Percentiles rank a stretch among this genome's conserved stretches.
phyloP scores from a whole-genome alignment of 805 yeast species.

The Torulaspora gathmanii region DNA sequence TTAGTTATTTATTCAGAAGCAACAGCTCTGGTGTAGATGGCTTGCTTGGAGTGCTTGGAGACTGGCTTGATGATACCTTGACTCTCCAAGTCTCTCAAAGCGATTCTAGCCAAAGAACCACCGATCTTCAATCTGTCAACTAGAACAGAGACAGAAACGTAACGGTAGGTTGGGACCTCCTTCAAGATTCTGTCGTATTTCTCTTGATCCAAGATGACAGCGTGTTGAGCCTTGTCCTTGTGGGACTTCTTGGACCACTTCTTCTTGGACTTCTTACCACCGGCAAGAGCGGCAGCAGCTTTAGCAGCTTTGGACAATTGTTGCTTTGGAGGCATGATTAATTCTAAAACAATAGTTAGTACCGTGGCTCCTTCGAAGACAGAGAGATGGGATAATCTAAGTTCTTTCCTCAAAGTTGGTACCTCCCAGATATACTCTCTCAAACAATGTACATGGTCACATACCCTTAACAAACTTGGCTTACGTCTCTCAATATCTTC shows the following conservation, averaged over 20 bases:
- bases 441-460: not conserved
- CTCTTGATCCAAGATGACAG: slow-evolving; percentile 94
- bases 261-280: slow-evolving; percentile 99
- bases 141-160: slow-evolving; percentile 93
- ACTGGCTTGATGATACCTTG: slow-evolving; percentile 94
- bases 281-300: slow-evolving; percentile 99
- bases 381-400: not conserved
- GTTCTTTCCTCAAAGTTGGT: not conserved
- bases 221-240: slow-evolving; percentile 99
- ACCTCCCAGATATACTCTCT: not conserved
- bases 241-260: slow-evolving; percentile 99
- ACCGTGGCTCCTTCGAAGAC: not conserved
- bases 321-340: slow-evolving; percentile 95
- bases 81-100: slow-evolving; percentile 89
- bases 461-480: slow-evolving; percentile 16
- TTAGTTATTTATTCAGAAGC: slow-evolving; percentile 48
- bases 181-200: slow-evolving; percentile 98
- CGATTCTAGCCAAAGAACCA: slow-evolving; percentile 98
- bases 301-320: slow-evolving; percentile 99
- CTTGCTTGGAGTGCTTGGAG: slow-evolving; percentile 93
- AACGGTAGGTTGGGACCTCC: slow-evolving; percentile 99
- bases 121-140: slow-evolving; percentile 99
- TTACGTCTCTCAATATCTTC: slow-evolving; percentile 2
- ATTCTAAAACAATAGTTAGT: slow-evolving; percentile 9
- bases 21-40: slow-evolving; percentile 85